Conservation (phyloP, 768 basidiomycete species). For the Mycena pura region DNA sequence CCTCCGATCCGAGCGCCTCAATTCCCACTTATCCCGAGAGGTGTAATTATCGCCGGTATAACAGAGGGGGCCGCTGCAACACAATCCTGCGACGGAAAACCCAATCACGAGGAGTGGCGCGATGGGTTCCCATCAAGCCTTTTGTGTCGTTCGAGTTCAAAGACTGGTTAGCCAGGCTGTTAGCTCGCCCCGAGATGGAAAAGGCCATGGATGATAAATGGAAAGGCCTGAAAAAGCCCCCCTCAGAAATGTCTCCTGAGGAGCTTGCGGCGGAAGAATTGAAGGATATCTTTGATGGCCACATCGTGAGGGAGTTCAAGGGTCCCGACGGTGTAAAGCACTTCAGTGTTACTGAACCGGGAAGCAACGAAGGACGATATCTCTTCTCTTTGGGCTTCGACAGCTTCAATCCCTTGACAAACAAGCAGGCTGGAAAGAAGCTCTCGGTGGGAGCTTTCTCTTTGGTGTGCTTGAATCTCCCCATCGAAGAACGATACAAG, state of each 20-base stretch:
- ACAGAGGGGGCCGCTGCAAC: not conserved
- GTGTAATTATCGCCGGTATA: not conserved
- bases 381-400: slow-evolving; percentile 35
- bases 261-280: not conserved
- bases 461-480: slow-evolving; percentile 45
- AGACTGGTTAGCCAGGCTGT: slow-evolving; percentile 36
- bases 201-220: slow-evolving; percentile 32
- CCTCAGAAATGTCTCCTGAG: not conserved
- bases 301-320: not conserved
- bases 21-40: not conserved
- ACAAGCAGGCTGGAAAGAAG: slow-evolving; percentile 33
- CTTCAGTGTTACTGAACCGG: not conserved
- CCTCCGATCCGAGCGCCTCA: not conserved
- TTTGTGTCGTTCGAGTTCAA: slow-evolving; percentile 33
- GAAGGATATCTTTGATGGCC: not conserved
- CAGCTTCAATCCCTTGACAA: slow-evolving; percentile 43
- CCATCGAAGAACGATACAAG: slow-evolving; percentile 34
- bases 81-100: not conserved
- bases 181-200: slow-evolving; percentile 33
- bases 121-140: slow-evolving; percentile 27
- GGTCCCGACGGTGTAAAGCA: not conserved
- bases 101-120: not conserved
- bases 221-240: slow-evolving; percentile 10
- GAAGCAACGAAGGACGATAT: not conserved
- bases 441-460: slow-evolving; percentile 39